phyloP scores from a whole-genome alignment of 805 yeast species.

The Teunomyces kruisii region DNA sequence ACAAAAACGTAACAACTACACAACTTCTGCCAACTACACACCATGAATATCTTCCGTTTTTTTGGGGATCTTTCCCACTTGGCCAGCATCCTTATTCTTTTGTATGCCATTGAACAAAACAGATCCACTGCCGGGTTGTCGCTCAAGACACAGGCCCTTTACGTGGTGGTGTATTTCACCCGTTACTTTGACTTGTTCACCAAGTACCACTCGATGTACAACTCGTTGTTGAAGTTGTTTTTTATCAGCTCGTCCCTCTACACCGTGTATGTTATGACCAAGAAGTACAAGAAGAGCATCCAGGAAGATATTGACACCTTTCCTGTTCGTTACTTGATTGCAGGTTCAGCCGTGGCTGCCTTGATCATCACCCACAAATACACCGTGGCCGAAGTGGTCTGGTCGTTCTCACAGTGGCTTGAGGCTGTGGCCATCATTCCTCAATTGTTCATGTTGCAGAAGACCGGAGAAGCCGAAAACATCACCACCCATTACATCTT shows the following conservation, averaged over 20 bases:
- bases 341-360: constrained; percentile 54
- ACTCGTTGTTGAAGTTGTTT: constrained; percentile 75
- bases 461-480: constrained; percentile 83
- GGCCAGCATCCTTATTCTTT: constrained; percentile 71
- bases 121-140: constrained; percentile 81
- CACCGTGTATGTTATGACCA: constrained; percentile 68
- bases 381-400: constrained; percentile 59
- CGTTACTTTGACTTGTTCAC: constrained; percentile 68
- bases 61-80: constrained; percentile 81
- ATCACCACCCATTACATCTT: constrained; percentile 91
- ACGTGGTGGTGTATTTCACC: constrained; percentile 67
- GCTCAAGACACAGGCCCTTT: constrained; percentile 80
- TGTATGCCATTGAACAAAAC: constrained; percentile 65
- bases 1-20: neutral
- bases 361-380: constrained; percentile 68
- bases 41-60: constrained; percentile 43
- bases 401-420: constrained; percentile 93
- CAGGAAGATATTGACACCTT: constrained; percentile 67
- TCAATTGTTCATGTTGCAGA: constrained; percentile 85
- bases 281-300: constrained; percentile 59
- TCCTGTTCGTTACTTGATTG: constrained; percentile 67
- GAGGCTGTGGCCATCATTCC: constrained; percentile 92
- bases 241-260: constrained; percentile 76
- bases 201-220: constrained; percentile 67
- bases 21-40: constrained; percentile 6